A percentile compares a stretch with the other conserved stretches of the same genome.
These are phyloP conservation scores for Lomentospora prolificans DNA, from an alignment of 2,329 filamentous ascomycete species.

Conservation along the genomic window DNA sequence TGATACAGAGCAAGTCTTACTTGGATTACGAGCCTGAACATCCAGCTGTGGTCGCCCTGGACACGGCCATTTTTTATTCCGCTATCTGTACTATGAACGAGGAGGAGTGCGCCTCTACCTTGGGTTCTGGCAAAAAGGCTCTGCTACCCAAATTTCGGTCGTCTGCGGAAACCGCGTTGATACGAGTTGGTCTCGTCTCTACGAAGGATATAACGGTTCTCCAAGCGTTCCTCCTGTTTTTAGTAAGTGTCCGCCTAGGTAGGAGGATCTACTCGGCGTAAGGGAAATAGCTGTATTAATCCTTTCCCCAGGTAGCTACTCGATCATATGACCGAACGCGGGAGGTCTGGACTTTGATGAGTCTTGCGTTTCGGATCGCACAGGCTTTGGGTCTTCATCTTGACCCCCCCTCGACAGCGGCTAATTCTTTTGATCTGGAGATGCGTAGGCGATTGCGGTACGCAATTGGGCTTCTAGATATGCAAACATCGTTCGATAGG, in stretches of 20 bases:
- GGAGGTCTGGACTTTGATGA: conserved; percentile 10
- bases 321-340: conserved; percentile 8
- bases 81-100: neutral
- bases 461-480: conserved; percentile 40
- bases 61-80: neutral
- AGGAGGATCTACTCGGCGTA: too few species aligned
- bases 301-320: neutral
- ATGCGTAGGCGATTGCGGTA: conserved; percentile 44
- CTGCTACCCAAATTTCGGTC: neutral
- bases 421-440: conserved; percentile 39
- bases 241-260: conserved; percentile 7
- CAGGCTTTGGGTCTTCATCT: conserved; percentile 16
- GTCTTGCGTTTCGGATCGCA: conserved; percentile 12
- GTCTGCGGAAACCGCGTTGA: neutral
- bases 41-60: neutral
- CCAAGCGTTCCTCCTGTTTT: conserved; percentile 12
- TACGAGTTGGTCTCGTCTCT: conserved; percentile 9
- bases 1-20: neutral
- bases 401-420: conserved; percentile 28
- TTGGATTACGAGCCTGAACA: conserved; percentile 1
- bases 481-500: conserved; percentile 24
- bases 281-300: too few species aligned
- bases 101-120: neutral
- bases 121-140: neutral
- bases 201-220: conserved; percentile 11